These are phyloP conservation scores for Phytophthora cactorum DNA, from an alignment of 352 stramenopile genomes.

Conservation along the genomic window DNA sequence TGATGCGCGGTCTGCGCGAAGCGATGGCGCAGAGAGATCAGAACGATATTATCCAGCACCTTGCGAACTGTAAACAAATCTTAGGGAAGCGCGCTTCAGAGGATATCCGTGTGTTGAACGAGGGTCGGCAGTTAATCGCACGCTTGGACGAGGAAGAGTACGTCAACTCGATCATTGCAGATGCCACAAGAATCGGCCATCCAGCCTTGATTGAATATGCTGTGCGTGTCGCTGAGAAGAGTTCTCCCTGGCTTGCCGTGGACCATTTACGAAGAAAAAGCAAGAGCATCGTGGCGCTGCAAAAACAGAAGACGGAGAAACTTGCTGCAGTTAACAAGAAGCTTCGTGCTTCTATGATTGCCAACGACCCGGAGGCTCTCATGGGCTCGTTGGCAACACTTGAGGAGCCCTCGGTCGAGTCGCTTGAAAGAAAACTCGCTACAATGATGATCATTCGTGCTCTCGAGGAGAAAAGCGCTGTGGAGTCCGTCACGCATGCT, in stretches of 20 bases:
- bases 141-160: slow-evolving; percentile 81
- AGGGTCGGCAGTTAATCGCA: slow-evolving; percentile 57
- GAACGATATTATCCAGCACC: slow-evolving; percentile 67
- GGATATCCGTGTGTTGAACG: slow-evolving; percentile 68
- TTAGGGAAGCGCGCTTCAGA: slow-evolving; percentile 57
- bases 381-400: slow-evolving; percentile 74
- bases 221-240: slow-evolving; percentile 63
- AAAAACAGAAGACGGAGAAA: slow-evolving; percentile 48
- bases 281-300: slow-evolving; percentile 41
- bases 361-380: slow-evolving; percentile 68
- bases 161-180: slow-evolving; percentile 72
- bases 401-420: slow-evolving; percentile 70
- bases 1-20: slow-evolving; percentile 59
- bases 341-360: slow-evolving; percentile 65
- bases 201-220: slow-evolving; percentile 71
- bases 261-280: slow-evolving; percentile 55
- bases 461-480: slow-evolving; percentile 73
- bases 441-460: slow-evolving; percentile 86
- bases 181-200: slow-evolving; percentile 64
- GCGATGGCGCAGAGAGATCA: slow-evolving; percentile 62
- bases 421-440: slow-evolving; percentile 73
- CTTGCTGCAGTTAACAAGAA: slow-evolving; percentile 55
- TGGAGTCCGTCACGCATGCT: slow-evolving; percentile 55
- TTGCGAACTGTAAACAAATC: slow-evolving; percentile 64
- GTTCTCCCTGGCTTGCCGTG: slow-evolving; percentile 59